Percentiles rank a stretch among this genome's conserved stretches.
Evolutionary conservation across 2,329 filamentous ascomycete genomes (phyloP).

Genomic region (Venturia effusa): DNA sequence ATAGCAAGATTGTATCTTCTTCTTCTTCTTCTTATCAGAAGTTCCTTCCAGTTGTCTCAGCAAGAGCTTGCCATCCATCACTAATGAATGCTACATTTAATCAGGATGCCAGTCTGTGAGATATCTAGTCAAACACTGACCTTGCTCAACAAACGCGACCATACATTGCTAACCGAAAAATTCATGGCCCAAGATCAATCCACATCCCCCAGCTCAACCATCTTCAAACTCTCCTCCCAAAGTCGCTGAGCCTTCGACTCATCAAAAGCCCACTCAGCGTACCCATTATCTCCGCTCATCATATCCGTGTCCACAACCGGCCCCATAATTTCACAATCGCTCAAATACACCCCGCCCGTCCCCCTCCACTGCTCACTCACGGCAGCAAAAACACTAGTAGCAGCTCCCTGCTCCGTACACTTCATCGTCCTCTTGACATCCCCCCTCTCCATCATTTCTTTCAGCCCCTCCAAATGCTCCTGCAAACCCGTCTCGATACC

Average conservation of each 20-base stretch:
- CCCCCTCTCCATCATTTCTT: background rate
- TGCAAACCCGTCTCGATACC: constrained; percentile 27
- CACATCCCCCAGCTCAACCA: constrained; percentile 19
- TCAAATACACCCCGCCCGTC: constrained; percentile 37
- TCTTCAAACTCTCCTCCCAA: constrained; percentile 29
- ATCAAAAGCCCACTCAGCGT: constrained; percentile 27
- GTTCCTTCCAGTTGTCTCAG: too few relatives aligned
- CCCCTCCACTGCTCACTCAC: constrained; percentile 32
- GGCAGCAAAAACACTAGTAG: constrained; percentile 37
- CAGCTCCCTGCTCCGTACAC: constrained; percentile 35
- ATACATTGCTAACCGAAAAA: too few relatives aligned
- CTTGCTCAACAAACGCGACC: too few relatives aligned
- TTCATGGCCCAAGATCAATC: background rate
- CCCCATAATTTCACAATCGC: constrained; percentile 28
- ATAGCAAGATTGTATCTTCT: too few relatives aligned
- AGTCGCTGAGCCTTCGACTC: constrained; percentile 28
- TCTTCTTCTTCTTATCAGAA: too few relatives aligned
- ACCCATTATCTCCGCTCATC: constrained; percentile 18
- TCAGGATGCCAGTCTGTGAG: too few relatives aligned
- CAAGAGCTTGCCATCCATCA: too few relatives aligned
- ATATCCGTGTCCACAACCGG: constrained; percentile 19
- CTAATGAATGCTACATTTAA: too few relatives aligned
- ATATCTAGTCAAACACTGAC: too few relatives aligned
- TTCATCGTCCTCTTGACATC: constrained; percentile 17
- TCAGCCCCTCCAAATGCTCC: background rate